A percentile compares a stretch with the other conserved stretches of the same genome.
Evolutionary conservation across 2,329 filamentous ascomycete genomes (phyloP).

Genomic region (Elsinoe fawcettii): DNA sequence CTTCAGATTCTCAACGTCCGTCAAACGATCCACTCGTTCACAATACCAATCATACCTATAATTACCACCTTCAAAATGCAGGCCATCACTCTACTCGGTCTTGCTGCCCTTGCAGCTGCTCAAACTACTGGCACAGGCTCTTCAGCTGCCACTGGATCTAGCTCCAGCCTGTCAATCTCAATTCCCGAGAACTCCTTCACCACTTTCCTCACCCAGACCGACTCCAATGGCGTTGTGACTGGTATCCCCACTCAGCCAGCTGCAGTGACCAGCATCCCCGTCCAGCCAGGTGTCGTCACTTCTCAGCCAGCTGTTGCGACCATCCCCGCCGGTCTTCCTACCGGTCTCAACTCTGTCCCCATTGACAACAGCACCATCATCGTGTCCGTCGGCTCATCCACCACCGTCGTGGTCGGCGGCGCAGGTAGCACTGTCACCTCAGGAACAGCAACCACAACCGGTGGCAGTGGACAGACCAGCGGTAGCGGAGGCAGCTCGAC

Average conservation of each 20-base stretch:
- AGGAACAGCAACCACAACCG: slow-evolving; percentile 17
- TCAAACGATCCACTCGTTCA: neutral
- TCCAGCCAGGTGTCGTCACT: slow-evolving; percentile 32
- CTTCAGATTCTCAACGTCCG: neutral
- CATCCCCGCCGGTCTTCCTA: slow-evolving; percentile 36
- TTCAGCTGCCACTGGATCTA: slow-evolving; percentile 16
- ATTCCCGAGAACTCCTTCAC: slow-evolving; percentile 35
- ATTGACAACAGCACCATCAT: slow-evolving; percentile 28
- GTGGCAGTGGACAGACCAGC: slow-evolving; percentile 16
- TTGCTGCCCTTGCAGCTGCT: slow-evolving; percentile 9
- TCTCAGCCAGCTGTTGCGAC: slow-evolving; percentile 33
- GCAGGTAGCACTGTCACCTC: slow-evolving; percentile 20
- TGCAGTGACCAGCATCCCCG: slow-evolving; percentile 30
- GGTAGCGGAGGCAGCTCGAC: neutral
- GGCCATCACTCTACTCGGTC: slow-evolving; percentile 3
- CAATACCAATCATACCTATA: neutral
- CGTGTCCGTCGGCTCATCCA: slow-evolving; percentile 27
- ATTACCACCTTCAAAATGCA: slow-evolving; percentile 6
- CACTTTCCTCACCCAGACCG: slow-evolving; percentile 40
- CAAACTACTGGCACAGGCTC: slow-evolving; percentile 2
- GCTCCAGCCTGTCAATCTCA: slow-evolving; percentile 20
- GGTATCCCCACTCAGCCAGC: slow-evolving; percentile 37
- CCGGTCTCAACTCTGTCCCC: slow-evolving; percentile 27
- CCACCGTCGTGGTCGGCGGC: slow-evolving; percentile 27
- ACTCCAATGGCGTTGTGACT: slow-evolving; percentile 44